Evolutionary conservation across 129 eudicot genomes (phyloP), one percentile per base, ranked within the genome.

Genomic region (Calendula officinalis): DNA sequence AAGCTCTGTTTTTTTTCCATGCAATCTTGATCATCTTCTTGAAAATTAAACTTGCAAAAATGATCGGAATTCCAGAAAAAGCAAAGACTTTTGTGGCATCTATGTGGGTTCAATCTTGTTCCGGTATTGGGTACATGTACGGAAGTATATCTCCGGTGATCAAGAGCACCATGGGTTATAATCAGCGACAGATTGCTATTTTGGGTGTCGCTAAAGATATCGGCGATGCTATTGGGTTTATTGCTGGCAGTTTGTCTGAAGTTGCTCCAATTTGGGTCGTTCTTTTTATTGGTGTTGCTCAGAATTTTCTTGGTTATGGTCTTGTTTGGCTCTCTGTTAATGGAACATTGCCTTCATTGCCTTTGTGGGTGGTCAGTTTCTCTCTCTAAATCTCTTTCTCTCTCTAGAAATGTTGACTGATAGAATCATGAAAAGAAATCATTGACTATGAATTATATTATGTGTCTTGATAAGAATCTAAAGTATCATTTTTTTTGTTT

Each of bases 131-230:
- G 50, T 86, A 86, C 46, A 39, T 86, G 78, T 86, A 82, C 52
- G 94, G 94, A 49, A 86, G 95, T 52, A 74, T 86, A 53, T 86
- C 95, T 3, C 95, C 95, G 22, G 82, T 86, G 67, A 86, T 86
- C 33, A 83, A 86, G 79, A 71, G 77, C 57, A 48, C 75, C 30
- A 74, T 83, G 95, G 95, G 95, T 7, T 80, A 83, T 59, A 86
- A 86, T 47, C 89, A 86, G 58, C 75, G 79, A 64, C 94, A 86
- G 52, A 72, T 82, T 32, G 88, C 94, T 43, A 37, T 77, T n/a
- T 80, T 86, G 78, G 94, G 94, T 30, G 88, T 86, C 13, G 94
- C 88, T 33, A 86, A 86, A 60, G 89, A 86, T 62, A 69, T 86
- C 46, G 89, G 94, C 13, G 94, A 82, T 70, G 81, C 89, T 45